A percentile compares a stretch with the other conserved stretches of the same genome.
Evolutionary conservation across 2,329 filamentous ascomycete species (phyloP).

Genomic region (Botrytis fragariae): DNA sequence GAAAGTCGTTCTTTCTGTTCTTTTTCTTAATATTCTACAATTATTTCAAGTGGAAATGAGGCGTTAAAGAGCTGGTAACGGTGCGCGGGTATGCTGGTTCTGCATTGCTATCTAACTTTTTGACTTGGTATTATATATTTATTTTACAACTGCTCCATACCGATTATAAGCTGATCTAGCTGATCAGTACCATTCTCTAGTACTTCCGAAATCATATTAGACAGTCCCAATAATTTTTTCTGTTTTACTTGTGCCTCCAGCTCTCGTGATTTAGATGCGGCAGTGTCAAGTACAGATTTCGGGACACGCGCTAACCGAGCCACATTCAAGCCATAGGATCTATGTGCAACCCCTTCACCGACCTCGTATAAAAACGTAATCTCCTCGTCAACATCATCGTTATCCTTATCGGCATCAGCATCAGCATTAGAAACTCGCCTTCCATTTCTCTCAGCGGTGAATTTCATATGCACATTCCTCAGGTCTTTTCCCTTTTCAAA

Average conservation of each 20-base stretch:
- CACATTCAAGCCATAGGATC: slow-evolving; percentile 93
- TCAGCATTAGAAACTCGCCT: slow-evolving; percentile 43
- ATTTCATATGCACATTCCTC: slow-evolving; percentile 92
- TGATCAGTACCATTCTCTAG: slow-evolving; percentile 27
- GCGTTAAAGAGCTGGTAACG: slow-evolving; percentile 12
- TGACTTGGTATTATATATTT: slow-evolving; percentile 29
- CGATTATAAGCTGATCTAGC: slow-evolving; percentile 34
- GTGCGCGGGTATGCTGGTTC: slow-evolving; percentile 11
- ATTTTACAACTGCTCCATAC: slow-evolving; percentile 56
- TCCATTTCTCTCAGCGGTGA: slow-evolving; percentile 48
- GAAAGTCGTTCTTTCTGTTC: not conserved
- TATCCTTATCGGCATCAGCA: slow-evolving; percentile 44
- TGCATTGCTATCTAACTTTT: slow-evolving; percentile 28
- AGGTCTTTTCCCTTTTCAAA: slow-evolving; percentile 62
- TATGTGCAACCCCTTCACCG: slow-evolving; percentile 84
- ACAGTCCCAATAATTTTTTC: slow-evolving; percentile 51
- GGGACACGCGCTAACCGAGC: slow-evolving; percentile 82
- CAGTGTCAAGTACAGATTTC: slow-evolving; percentile 71
- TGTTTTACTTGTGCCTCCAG: slow-evolving; percentile 71
- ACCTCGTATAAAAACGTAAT: slow-evolving; percentile 96
- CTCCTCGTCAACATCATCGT: slow-evolving; percentile 59
- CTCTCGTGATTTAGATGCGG: slow-evolving; percentile 73
- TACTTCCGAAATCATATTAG: slow-evolving; percentile 33
- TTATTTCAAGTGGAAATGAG: slow-evolving; percentile 4
- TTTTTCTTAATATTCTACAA: slow-evolving; percentile 17